Evolutionary conservation across 768 basidiomycete genomes (phyloP), one percentile per base, ranked within the genome.

Genomic region (Hygrocybe coccinea): DNA sequence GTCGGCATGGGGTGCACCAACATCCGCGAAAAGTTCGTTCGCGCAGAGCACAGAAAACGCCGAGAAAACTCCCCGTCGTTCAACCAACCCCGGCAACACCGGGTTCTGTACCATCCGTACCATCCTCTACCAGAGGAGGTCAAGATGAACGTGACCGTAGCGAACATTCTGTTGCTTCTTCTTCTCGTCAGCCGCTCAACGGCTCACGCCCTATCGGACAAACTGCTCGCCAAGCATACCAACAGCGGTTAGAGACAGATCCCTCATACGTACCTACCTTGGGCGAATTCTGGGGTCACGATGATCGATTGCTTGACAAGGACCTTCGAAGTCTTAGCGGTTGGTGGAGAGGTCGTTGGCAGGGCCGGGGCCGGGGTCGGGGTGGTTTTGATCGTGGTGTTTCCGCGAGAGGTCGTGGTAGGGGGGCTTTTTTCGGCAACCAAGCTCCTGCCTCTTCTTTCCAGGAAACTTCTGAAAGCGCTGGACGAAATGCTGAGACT

Each of bases 281-380:
- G 21, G 94, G 94, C 53, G 87, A 86, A 59, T 97, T 97, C 66
- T 97, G 91, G 92, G 86, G 89, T 4, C 94, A 97, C 66, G 94
- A 97, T 68, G 93, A 95, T 67, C 85, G 94, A 46, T 73, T 93
- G 53, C 74, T 91, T 66, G 87, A 90, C 69, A 89, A 89, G 68
- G 84, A 89, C 58, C 70, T 91, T 39, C 82, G 91, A 39, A 87
- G 85, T 65, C 71, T 94, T 44, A 91, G 89, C 71, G 84, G 83
- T 1, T 93, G 90, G 91, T 93, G 91, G 91, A 77, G 89, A 55
- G 88, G 85, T 39, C 79, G 81, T 58, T 85, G 88, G 85, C 80
- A 87, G 66, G 82, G 83, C 41, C 79, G 87, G 17, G 81, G 83
- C 10, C 78, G 87, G 41, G 84, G 83, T 5, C 70, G 85, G 46